Evolutionary conservation across 2,329 filamentous ascomycete genomes (phyloP).

Genomic region (Fusarium humuli): DNA sequence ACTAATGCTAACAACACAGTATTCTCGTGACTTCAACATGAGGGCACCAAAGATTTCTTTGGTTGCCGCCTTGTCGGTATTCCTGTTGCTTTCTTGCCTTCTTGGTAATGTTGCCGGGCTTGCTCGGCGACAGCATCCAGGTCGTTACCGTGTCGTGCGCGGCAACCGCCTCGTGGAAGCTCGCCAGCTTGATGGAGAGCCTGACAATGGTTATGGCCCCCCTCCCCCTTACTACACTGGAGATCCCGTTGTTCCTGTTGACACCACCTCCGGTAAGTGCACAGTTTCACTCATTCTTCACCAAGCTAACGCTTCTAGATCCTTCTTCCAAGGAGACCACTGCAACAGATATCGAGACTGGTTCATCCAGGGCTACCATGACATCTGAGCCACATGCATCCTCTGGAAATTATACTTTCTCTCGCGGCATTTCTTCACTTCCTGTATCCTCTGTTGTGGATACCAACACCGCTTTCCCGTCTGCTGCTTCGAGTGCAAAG

Average conservation of each 20-base stretch:
- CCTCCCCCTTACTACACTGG: slow-evolving; percentile 44
- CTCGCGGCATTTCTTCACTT: neutral
- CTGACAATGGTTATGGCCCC: slow-evolving; percentile 34
- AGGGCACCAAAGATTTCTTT: slow-evolving; percentile 48
- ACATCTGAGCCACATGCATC: slow-evolving; percentile 1
- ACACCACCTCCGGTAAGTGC: slow-evolving; percentile 28
- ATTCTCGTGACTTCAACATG: slow-evolving; percentile 50
- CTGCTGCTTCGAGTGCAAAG: slow-evolving; percentile 35
- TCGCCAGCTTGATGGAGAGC: slow-evolving; percentile 14
- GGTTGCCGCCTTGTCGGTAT: slow-evolving; percentile 48
- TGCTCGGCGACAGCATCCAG: neutral
- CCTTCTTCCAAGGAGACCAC: slow-evolving; percentile 6
- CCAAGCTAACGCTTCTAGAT: slow-evolving; percentile 30
- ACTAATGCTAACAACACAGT: slow-evolving; percentile 13
- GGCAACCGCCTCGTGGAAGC: slow-evolving; percentile 21
- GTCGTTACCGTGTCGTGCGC: slow-evolving; percentile 3
- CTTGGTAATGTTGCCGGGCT: slow-evolving; percentile 18
- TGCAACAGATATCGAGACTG: neutral
- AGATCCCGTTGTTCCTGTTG: slow-evolving; percentile 3
- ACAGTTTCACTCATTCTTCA: too few relatives aligned
- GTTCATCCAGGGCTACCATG: neutral
- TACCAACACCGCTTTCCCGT: slow-evolving; percentile 10
- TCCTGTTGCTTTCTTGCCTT: slow-evolving; percentile 45
- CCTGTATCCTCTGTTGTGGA: slow-evolving; percentile 5
- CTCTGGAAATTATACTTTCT: neutral